These are phyloP conservation scores for Polymyxa betae DNA, from an alignment of 208 protist species.

Conservation along the genomic window DNA sequence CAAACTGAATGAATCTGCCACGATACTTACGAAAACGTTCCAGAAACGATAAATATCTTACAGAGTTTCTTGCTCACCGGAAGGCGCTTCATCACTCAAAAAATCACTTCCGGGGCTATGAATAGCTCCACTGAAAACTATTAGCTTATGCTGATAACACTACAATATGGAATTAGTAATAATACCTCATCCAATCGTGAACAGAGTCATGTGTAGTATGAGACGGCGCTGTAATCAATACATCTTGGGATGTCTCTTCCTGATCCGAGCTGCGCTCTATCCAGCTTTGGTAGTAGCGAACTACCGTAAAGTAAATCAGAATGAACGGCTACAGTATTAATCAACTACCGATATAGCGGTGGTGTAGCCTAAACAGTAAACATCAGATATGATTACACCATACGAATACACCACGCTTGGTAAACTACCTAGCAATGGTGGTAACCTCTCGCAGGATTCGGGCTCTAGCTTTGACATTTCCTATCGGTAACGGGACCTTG, in stretches of 20 bases:
- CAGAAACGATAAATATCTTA: neutral
- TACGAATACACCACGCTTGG: neutral
- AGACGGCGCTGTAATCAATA: neutral
- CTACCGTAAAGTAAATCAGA: neutral
- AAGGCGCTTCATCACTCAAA: neutral
- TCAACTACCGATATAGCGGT: slow-evolving; percentile 46
- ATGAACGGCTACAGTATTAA: neutral
- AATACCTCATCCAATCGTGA: slow-evolving; percentile 41
- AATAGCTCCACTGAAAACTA: neutral
- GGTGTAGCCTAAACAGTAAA: slow-evolving; percentile 1
- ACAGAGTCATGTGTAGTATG: slow-evolving; percentile 32
- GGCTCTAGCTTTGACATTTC: neutral
- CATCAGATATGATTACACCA: neutral
- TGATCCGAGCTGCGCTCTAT: neutral
- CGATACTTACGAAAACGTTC: neutral
- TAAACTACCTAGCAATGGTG: slow-evolving; percentile 27
- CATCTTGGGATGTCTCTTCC: neutral
- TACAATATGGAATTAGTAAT: no score
- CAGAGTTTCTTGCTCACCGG: slow-evolving; percentile 6
- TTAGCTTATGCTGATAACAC: neutral
- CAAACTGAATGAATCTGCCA: slow-evolving; percentile 22
- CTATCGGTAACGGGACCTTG: slow-evolving; percentile 8
- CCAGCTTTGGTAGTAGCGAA: slow-evolving; percentile 4
- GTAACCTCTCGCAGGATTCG: slow-evolving; percentile 35
- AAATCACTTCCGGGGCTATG: neutral